phyloP scores from a whole-genome alignment of 1,284 basidiomycete genomes.

The Leccinum angustisporum region DNA sequence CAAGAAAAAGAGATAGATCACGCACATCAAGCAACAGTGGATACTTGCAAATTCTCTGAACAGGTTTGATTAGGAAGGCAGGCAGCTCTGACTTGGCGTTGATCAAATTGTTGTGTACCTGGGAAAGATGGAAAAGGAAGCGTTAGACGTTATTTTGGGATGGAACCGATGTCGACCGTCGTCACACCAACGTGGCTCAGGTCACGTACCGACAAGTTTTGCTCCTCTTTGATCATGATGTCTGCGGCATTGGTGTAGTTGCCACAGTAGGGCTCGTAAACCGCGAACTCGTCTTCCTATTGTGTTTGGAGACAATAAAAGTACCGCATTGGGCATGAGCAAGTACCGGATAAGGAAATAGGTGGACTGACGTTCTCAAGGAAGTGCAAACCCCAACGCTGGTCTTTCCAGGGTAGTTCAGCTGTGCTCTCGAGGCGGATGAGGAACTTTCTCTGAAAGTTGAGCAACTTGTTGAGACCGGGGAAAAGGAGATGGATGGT shows the following conservation, averaged over 20 bases:
- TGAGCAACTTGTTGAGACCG: slow-evolving; percentile 92
- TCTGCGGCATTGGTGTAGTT: slow-evolving; percentile 91
- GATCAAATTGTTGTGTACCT: slow-evolving; percentile 76
- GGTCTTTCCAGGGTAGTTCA: slow-evolving; percentile 82
- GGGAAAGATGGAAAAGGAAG: slow-evolving; percentile 8
- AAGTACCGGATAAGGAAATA: slow-evolving; percentile 26
- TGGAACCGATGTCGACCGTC: slow-evolving; percentile 33
- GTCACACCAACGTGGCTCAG: slow-evolving; percentile 39
- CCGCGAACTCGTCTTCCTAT: slow-evolving; percentile 91
- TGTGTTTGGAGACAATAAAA: slow-evolving; percentile 40
- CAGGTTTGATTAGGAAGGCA: slow-evolving; percentile 88
- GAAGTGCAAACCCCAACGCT: slow-evolving; percentile 87
- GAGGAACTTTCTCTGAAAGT: slow-evolving; percentile 96
- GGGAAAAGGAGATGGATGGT: slow-evolving; percentile 96
- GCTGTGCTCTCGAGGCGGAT: slow-evolving; percentile 90
- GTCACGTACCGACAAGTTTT: slow-evolving; percentile 74
- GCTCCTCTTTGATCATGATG: slow-evolving; percentile 83
- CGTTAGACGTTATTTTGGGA: slow-evolving; percentile 28
- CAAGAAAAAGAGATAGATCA: slow-evolving; percentile 44
- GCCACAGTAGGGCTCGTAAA: slow-evolving; percentile 97
- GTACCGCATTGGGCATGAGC: slow-evolving; percentile 36
- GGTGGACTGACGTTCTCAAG: slow-evolving; percentile 66
- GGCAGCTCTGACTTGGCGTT: slow-evolving; percentile 86
- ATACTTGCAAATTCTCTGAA: slow-evolving; percentile 92
- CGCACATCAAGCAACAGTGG: slow-evolving; percentile 82